Base-by-base conservation (phyloP, 495 filamentous ascomycete genomes). In the Cercophora newfieldiana region DNA sequence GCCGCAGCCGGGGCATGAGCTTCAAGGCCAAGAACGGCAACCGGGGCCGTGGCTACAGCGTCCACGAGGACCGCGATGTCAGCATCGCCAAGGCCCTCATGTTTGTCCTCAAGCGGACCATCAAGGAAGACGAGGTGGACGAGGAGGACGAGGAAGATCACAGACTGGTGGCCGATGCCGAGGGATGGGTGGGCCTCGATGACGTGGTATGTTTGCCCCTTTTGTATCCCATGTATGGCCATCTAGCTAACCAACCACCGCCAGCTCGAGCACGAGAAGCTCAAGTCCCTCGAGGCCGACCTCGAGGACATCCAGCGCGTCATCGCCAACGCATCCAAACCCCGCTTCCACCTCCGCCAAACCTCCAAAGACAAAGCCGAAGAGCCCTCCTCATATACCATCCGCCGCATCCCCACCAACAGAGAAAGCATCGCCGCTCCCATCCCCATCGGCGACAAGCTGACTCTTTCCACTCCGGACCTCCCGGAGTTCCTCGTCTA, bases 1-100 rank as follows among this genome's bases (percentile, higher is more conserved):
- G 80, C 55, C 74, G 80, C 56, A 77, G 77, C 66, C 67, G 75
- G 58, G 79, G 75, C 10, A 78, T 79, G 68, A 82, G 79, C 62
- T 56, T 78, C 61, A 75, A 74, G 59, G 72, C 69, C 63, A 80
- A 76, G 64, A 53, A 53, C 12, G 65, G 66, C 18, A 66, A 73
- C 28, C 59, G 50, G 31, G 74, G 76, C 51, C 74, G 78, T 2
- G 72, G 77, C 1, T 81, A 81, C 71, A 77, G 75, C 56, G 68
- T 80, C 26, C 75, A 78, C 7, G 79, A 82, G 59, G 77, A 82
- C 44, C 69, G 76, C 51, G 80, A 82, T 50, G 67, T 66, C 3
- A 72, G 72, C 59, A 68, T 81, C 21, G 71, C 76, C 64, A 81
- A 82, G 69, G 79, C 80, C 18, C 63, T 82, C 37, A 74, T 73